Base-by-base conservation (phyloP, 495 filamentous ascomycete species). In the Tuber aestivum region DNA sequence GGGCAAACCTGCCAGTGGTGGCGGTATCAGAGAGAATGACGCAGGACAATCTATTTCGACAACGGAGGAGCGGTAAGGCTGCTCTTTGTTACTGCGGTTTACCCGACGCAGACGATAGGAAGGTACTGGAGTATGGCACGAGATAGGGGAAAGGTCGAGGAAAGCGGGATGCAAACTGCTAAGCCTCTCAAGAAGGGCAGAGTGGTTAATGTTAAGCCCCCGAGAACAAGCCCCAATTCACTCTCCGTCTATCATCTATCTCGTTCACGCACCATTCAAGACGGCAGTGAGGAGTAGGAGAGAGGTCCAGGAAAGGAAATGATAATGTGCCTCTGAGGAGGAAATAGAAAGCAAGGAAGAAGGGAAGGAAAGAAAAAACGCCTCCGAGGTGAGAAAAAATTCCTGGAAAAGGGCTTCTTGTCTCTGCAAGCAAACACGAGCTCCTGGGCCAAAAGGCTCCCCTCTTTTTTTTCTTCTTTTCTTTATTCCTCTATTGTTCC, bases 1-100 rank as follows among this genome's bases (percentile, higher is more conserved):
- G 27, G 56, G 56, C 56, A 65, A 65, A 65, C 27, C 14, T 65
- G 27, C 27, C 56, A 65, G 32, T 16, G 56, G 56, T 65, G 56
- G 56, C 56, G 56, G 27, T 18, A 32, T 35, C 1, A 35, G 27
- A 61, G 50, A 65, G 56, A 65, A 65, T 65, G 56, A 65, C 27
- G 56, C 56, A 65, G 35, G 14, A 65, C 27, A 65, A 65, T 65
- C 56, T 27, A 65, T 35, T 65, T 65, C 56, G 56, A 65, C 56
- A 35, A 18, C 18, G 32, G 27, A 65, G 27, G 4, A 65, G 56
- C 27, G 14, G 56, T 3, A 65, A 65, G 35, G 27, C 56, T 65
- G 56, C 12, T 18, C 56, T 20, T 65, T 5, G 56, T 65, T 35
- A 35, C 27, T 35, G 56, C 56, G 56, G 56, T 16, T 65, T 20